These are phyloP conservation scores for Phytophthora citrophthora DNA, from an alignment of 352 stramenopile genomes.

Conservation along the genomic window DNA sequence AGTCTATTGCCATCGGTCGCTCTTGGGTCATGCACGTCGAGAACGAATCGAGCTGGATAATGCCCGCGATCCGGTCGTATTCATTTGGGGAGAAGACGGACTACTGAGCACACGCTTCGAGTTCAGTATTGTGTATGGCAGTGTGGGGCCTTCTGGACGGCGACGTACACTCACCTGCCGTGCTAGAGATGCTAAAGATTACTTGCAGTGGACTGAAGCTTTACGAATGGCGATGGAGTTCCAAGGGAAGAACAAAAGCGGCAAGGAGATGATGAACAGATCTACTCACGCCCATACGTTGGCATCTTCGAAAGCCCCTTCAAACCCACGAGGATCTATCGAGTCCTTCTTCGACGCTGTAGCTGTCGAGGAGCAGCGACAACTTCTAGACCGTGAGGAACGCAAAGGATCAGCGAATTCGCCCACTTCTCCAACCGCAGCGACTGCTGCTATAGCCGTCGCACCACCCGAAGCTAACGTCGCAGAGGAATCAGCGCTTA, in stretches of 20 bases:
- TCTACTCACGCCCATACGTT: constrained; percentile 18
- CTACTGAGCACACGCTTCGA: constrained; percentile 40
- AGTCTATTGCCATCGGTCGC: constrained; percentile 34
- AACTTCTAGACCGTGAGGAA: constrained; percentile 24
- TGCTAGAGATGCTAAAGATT: constrained; percentile 36
- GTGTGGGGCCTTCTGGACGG: constrained; percentile 11
- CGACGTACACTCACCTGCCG: constrained; percentile 33
- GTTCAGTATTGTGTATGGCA: constrained; percentile 37
- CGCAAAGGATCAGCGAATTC: constrained; percentile 5
- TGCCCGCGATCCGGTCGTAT: constrained; percentile 20
- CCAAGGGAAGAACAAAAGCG: constrained; percentile 24
- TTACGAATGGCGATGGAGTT: constrained; percentile 23
- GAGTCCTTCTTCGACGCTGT: constrained; percentile 22
- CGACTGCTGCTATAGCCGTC: constrained; percentile 17
- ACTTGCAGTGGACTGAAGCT: constrained; percentile 39
- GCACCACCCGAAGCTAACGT: constrained; percentile 20
- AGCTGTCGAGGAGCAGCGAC: constrained; percentile 23
- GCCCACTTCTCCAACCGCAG: constrained; percentile 26
- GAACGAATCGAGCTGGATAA: constrained; percentile 34
- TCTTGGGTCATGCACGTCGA: constrained; percentile 36
- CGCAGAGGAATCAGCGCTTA: constrained; percentile 27
- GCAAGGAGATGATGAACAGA: constrained; percentile 13
- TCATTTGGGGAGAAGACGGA: constrained; percentile 32
- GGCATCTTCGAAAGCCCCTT: constrained; percentile 27
- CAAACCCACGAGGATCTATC: constrained; percentile 12